Evolutionary conservation across 164 flowering plant species (phyloP).

Genomic region (Macadamia tetraphylla): DNA sequence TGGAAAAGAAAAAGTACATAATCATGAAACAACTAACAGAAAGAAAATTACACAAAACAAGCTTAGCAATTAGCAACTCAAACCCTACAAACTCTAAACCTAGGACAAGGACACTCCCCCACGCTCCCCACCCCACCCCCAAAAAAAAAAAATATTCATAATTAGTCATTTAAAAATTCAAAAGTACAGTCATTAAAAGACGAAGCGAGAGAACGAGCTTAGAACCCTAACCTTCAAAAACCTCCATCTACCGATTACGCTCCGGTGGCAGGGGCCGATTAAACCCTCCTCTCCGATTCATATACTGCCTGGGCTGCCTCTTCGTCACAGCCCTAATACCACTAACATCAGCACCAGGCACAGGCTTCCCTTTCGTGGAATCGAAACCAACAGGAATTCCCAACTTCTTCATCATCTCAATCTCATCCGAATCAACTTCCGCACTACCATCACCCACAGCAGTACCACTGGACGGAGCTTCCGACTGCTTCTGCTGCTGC

Average conservation of each 20-base stretch:
- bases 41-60: too few species aligned
- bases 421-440: constrained; percentile 51
- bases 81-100: too few species aligned
- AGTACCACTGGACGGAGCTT: background rate
- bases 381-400: constrained; percentile 92
- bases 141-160: too few species aligned
- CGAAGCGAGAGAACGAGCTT: too few species aligned
- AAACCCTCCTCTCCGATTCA: constrained; percentile 95
- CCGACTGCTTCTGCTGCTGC: constrained; percentile 31
- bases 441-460: constrained; percentile 12
- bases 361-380: constrained; percentile 92
- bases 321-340: constrained; percentile 77
- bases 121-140: too few species aligned
- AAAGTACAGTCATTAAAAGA: too few species aligned
- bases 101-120: too few species aligned
- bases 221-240: constrained; percentile 12
- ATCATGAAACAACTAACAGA: too few species aligned
- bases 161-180: too few species aligned
- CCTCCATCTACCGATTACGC: constrained; percentile 47
- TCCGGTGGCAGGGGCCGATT: constrained; percentile 90
- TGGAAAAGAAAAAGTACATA: too few species aligned
- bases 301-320: constrained; percentile 93
- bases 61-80: too few species aligned
- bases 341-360: constrained; percentile 77
- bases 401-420: constrained; percentile 84